These are phyloP conservation scores for Calonectria pauciramosa DNA, from an alignment of 2,329 filamentous ascomycete species.

Conservation along the genomic window DNA sequence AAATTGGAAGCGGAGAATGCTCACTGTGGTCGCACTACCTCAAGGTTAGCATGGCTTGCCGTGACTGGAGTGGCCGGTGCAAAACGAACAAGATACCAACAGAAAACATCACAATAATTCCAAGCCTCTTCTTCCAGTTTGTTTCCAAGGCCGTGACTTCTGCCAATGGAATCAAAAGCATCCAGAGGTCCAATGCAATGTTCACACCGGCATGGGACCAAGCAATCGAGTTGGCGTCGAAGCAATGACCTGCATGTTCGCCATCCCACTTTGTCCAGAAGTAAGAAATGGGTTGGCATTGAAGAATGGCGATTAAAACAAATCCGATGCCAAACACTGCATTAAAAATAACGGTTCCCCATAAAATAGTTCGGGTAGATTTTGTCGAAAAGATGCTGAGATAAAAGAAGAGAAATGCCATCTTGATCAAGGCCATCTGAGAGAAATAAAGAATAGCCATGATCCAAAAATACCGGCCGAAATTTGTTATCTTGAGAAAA, in stretches of 20 bases:
- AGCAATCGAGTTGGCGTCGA: slow-evolving; percentile 15
- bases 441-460: slow-evolving; percentile 23
- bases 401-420: slow-evolving; percentile 29
- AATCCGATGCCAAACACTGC: neutral
- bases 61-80: too few relatives aligned
- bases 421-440: slow-evolving; percentile 23
- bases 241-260: slow-evolving; percentile 12
- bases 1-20: neutral
- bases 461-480: slow-evolving; percentile 17
- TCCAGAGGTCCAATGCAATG: slow-evolving; percentile 12
- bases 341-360: slow-evolving; percentile 16
- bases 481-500: slow-evolving; percentile 2
- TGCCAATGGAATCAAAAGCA: neutral
- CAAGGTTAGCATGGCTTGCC: neutral
- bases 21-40: neutral
- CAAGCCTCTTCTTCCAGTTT: neutral
- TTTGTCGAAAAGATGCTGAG: slow-evolving; percentile 22
- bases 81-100: neutral
- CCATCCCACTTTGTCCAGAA: slow-evolving; percentile 28
- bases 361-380: neutral
- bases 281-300: slow-evolving; percentile 25
- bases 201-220: slow-evolving; percentile 27
- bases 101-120: neutral
- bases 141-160: neutral
- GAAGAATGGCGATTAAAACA: neutral